Conservation (phyloP, 345 rosid genomes). For the Populus nigra region DNA sequence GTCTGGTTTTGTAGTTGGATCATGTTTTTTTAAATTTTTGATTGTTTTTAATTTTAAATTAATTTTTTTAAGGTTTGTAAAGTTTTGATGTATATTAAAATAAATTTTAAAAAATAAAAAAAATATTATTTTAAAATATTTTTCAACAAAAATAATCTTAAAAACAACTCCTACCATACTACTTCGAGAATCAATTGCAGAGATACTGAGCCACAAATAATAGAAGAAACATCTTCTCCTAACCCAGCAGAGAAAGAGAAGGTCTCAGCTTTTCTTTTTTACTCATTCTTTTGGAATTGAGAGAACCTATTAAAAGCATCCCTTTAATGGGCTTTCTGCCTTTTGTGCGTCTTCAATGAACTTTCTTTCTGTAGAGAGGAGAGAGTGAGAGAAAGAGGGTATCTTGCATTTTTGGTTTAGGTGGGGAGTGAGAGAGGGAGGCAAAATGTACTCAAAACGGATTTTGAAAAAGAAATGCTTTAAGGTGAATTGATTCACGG, state of each 20-base stretch:
- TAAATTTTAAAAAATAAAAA: too few relatives aligned
- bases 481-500: slow-evolving; percentile 6
- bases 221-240: slow-evolving; percentile 33
- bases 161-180: too few relatives aligned
- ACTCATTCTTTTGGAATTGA: slow-evolving; percentile 17
- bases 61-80: too few relatives aligned
- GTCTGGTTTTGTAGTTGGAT: too few relatives aligned
- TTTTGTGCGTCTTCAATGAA: slow-evolving; percentile 5
- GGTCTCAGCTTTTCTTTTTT: slow-evolving; percentile 25
- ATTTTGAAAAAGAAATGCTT: not conserved
- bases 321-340: slow-evolving; percentile 11
- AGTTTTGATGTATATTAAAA: too few relatives aligned
- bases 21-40: too few relatives aligned
- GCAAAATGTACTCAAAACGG: slow-evolving; percentile 1
- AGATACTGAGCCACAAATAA: slow-evolving; percentile 29
- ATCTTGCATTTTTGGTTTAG: slow-evolving; percentile 2
- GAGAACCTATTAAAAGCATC: slow-evolving; percentile 12
- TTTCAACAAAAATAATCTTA: too few relatives aligned
- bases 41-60: too few relatives aligned
- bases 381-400: not conserved
- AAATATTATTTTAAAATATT: too few relatives aligned
- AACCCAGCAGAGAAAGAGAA: slow-evolving; percentile 24
- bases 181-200: slow-evolving; percentile 23
- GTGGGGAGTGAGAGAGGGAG: not conserved
- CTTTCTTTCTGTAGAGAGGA: not conserved